Evolutionary conservation across 805 yeast genomes (phyloP), one percentile per base, ranked within the genome.

Genomic region (Hanseniaspora meyeri): DNA sequence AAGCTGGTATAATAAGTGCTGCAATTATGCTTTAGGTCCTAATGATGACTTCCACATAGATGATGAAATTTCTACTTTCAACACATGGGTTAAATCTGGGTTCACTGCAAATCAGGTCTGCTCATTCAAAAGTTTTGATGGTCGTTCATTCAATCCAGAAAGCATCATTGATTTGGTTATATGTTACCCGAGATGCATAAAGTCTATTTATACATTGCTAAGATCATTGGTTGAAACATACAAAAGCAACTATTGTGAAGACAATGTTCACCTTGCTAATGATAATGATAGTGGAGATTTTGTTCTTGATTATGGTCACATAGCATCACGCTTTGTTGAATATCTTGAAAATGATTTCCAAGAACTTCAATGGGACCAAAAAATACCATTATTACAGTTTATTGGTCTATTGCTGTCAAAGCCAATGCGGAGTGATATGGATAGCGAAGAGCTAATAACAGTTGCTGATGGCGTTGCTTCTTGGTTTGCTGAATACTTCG

Each of bases 401-500:
- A 31, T 31, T 29, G 48, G 48, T 16, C 17, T 45, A 10, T 37
- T 31, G 12, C n/a, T 42, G 19, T 20, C 45, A 10, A 42, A 42
- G 10, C 45, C 45, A n/a, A 29, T 45, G 29, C 16, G 16, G 20
- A 24, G 27, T 4, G 36, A 24, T 32, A 11, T 51, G 8, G 49
- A 51, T 27, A 5, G 9, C 3, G 27, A 43, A 11, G 19, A 11
- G 10, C 3, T 43, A 16, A 12, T 24, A n/a, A 17, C 6, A 11
- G 27, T 43, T 24, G 49, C 37, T 36, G 31, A 14, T 14, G 9
- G 24, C 36, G 36, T 51, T 20, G 45, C 37, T 10, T 9, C 34
- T 14, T 20, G 72, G 38, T 63, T 80, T 34, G 63, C 69, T 12
- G 66, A 63, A 1, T 69, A 70, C 2, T 59, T 80, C 11, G 65